Conservation (phyloP, 306 rosid genomes). For the Abrus precatorius region DNA sequence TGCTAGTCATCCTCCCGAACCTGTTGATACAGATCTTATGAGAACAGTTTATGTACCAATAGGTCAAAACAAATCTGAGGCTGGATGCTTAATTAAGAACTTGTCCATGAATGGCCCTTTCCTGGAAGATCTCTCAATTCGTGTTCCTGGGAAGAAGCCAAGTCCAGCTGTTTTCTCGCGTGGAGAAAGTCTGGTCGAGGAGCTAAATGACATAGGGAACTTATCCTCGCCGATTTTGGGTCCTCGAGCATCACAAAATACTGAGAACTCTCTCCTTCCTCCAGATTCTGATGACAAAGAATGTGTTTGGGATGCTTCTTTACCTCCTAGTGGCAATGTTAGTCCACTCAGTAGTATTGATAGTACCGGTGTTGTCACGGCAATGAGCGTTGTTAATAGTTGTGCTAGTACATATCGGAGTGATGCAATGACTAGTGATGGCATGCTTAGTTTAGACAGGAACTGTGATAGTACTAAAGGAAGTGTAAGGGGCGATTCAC, state of each 20-base stretch:
- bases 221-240: conserved; percentile 65
- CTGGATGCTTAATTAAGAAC: conserved; percentile 83
- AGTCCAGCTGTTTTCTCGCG: conserved; percentile 66
- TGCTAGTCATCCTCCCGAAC: conserved; percentile 99
- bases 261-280: conserved; percentile 69
- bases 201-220: conserved; percentile 61
- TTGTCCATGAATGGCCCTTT: conserved; percentile 83
- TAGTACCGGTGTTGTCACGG: conserved; percentile 87
- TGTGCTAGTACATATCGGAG: conserved; percentile 90
- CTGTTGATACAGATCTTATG: conserved; percentile 93
- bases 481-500: conserved; percentile 92
- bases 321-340: conserved; percentile 99
- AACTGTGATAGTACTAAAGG: conserved; percentile 84
- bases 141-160: conserved; percentile 73
- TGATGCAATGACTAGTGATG: conserved; percentile 82
- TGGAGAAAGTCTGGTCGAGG: conserved; percentile 73
- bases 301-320: conserved; percentile 99
- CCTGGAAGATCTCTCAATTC: conserved; percentile 84
- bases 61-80: conserved; percentile 75
- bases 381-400: conserved; percentile 95
- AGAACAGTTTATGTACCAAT: conserved; percentile 82
- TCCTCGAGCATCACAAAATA: conserved; percentile 74
- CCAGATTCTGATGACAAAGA: conserved; percentile 93
- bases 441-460: conserved; percentile 91
- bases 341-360: conserved; percentile 98